Evolutionary conservation across 2,329 filamentous ascomycete species (phyloP).

Genomic region (Colletotrichum spaethianum): DNA sequence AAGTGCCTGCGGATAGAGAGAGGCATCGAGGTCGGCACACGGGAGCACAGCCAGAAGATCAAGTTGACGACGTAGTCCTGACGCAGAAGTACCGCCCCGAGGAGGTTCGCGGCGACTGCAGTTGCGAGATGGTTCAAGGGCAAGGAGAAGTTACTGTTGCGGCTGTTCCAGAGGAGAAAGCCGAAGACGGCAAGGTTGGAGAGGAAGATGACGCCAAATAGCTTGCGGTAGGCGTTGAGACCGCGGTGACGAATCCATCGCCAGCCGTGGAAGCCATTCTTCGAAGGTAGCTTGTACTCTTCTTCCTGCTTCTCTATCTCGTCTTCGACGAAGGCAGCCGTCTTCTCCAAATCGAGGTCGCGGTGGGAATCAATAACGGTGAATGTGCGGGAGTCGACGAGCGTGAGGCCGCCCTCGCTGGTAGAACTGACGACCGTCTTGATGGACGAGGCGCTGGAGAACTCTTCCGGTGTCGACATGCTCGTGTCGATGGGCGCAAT

Average conservation of each 20-base stretch:
- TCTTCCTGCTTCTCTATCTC: constrained; percentile 23
- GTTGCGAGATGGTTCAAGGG: constrained; percentile 56
- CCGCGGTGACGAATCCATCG: constrained; percentile 60
- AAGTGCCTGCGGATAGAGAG: constrained; percentile 62
- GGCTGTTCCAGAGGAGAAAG: constrained; percentile 53
- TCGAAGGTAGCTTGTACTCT: constrained; percentile 55
- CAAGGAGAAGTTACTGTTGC: constrained; percentile 44
- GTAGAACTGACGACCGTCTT: constrained; percentile 18
- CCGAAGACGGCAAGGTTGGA: constrained; percentile 64
- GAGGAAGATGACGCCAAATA: constrained; percentile 68
- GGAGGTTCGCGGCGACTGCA: constrained; percentile 63
- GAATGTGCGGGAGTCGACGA: constrained; percentile 32
- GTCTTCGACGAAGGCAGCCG: constrained; percentile 25
- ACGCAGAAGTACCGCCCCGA: constrained; percentile 64
- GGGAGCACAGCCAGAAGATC: constrained; percentile 63
- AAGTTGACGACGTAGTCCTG: constrained; percentile 68
- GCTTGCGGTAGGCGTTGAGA: constrained; percentile 68
- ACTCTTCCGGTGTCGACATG: constrained; percentile 12
- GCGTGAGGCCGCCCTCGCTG: constrained; percentile 32
- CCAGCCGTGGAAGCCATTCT: constrained; percentile 56
- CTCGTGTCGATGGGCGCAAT: constrained; percentile 1
- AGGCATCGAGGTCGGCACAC: constrained; percentile 60
- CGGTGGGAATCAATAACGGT: constrained; percentile 11
- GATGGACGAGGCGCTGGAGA: constrained; percentile 29
- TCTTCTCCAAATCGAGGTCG: constrained; percentile 39